Evolutionary conservation across 371 early-diverging fungal species (phyloP).

Genomic region (Thermomucor indicae-seudaticae): DNA sequence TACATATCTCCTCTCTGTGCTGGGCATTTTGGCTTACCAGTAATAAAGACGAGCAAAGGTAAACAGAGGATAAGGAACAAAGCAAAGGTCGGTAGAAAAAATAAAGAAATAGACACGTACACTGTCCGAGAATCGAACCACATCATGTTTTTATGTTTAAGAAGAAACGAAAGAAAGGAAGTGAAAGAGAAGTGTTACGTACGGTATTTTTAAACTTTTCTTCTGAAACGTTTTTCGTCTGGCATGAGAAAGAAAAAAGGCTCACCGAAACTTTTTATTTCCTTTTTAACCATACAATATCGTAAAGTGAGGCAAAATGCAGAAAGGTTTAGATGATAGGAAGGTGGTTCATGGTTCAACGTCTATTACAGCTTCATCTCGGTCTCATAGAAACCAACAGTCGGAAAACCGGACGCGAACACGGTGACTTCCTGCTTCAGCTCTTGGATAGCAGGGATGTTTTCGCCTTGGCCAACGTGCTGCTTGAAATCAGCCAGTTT

Average conservation of each 20-base stretch:
- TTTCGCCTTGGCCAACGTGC: slow-evolving; percentile 45
- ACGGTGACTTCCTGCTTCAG: slow-evolving; percentile 63
- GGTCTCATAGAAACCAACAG: slow-evolving; percentile 62
- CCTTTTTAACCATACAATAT: not conserved
- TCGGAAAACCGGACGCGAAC: slow-evolving; percentile 68
- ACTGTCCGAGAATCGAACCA: slow-evolving; percentile 25
- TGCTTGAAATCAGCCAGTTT: slow-evolving; percentile 77
- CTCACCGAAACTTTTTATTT: not conserved
- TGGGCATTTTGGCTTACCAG: slow-evolving; percentile 18
- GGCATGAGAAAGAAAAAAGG: not conserved
- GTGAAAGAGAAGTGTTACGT: not conserved
- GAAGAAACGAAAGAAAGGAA: not conserved
- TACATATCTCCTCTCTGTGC: not conserved
- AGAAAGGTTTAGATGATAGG: too few relatives aligned
- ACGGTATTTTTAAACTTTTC: too few relatives aligned
- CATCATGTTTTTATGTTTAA: slow-evolving; percentile 4
- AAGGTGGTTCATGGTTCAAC: not conserved
- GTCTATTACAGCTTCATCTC: slow-evolving; percentile 45
- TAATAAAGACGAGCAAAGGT: slow-evolving; percentile 26
- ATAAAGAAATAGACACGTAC: slow-evolving; percentile 37
- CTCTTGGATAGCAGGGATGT: slow-evolving; percentile 45
- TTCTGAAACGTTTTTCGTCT: not conserved
- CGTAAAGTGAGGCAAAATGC: not conserved
- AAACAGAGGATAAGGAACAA: slow-evolving; percentile 28
- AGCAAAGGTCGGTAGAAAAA: slow-evolving; percentile 36